These are phyloP conservation scores for Amanita molliuscula DNA, from an alignment of 768 basidiomycete species.

Conservation along the genomic window DNA sequence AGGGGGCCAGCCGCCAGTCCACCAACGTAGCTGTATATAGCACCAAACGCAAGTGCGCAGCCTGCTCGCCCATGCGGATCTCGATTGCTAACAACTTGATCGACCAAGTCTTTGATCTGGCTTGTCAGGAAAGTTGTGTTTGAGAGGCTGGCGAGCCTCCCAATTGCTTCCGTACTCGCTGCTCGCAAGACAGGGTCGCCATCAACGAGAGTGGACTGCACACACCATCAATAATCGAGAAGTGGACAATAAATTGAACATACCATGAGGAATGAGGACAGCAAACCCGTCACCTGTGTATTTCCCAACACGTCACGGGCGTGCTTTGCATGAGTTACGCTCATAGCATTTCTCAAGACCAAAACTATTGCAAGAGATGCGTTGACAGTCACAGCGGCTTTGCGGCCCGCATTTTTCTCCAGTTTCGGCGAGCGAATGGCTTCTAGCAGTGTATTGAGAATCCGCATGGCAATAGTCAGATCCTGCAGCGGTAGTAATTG, in stretches of 20 bases:
- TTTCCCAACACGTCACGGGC: conserved; percentile 59
- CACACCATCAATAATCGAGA: conserved; percentile 1
- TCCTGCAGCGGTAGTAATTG: conserved; percentile 75
- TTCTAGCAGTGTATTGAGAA: conserved; percentile 50
- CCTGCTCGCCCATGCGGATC: conserved; percentile 90
- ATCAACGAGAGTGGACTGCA: conserved; percentile 71
- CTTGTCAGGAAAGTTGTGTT: conserved; percentile 76
- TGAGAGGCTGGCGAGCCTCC: conserved; percentile 74
- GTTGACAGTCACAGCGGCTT: conserved; percentile 77
- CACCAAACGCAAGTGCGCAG: conserved; percentile 85
- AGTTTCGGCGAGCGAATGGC: conserved; percentile 64
- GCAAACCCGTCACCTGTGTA: conserved; percentile 43
- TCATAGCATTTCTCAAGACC: conserved; percentile 49
- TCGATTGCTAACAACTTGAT: conserved; percentile 90
- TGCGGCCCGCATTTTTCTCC: conserved; percentile 81
- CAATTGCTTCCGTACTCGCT: conserved; percentile 81
- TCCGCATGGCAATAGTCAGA: conserved; percentile 39
- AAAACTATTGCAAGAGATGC: conserved; percentile 64
- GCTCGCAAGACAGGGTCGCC: conserved; percentile 67
- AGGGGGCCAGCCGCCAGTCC: conserved; percentile 91
- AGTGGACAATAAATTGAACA: conserved; percentile 8
- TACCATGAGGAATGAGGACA: conserved; percentile 76
- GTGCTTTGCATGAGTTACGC: conserved; percentile 39
- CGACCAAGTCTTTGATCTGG: conserved; percentile 84
- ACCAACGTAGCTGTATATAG: conserved; percentile 87